Conservation (phyloP, 768 basidiomycete genomes). For the Kwoniella bestiolae region DNA sequence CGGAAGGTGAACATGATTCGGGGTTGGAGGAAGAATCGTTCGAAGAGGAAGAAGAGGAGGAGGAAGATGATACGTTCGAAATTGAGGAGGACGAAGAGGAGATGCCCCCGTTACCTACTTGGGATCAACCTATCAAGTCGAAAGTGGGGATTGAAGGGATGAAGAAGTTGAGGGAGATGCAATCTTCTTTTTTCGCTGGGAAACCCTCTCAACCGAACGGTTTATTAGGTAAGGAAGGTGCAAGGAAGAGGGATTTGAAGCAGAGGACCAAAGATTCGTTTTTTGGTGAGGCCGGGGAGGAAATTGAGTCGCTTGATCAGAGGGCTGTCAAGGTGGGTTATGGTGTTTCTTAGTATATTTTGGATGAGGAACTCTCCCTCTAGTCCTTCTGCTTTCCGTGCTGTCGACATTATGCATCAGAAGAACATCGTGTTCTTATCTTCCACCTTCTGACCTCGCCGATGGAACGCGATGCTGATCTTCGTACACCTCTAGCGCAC, state of each 20-base stretch:
- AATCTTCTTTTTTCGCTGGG: conserved; percentile 53
- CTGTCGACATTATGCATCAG: no score
- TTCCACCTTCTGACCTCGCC: no score
- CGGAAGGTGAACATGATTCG: conserved; percentile 26
- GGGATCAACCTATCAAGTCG: conserved; percentile 38
- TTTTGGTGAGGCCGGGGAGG: conserved; percentile 57
- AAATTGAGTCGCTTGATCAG: conserved; percentile 38
- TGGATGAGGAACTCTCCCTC: no score
- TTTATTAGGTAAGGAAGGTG: background rate
- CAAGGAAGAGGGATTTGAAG: conserved; percentile 21
- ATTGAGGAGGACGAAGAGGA: conserved; percentile 18
- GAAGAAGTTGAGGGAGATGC: conserved; percentile 54
- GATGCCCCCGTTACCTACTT: conserved; percentile 1
- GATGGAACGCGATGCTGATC: background rate
- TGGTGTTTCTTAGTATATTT: no score
- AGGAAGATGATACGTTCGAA: background rate
- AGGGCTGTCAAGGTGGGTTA: conserved; percentile 50
- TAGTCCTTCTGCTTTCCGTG: no score
- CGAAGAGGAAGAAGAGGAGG: conserved; percentile 20
- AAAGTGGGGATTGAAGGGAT: conserved; percentile 44
- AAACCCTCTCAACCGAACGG: conserved; percentile 1
- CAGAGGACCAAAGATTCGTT: conserved; percentile 33
- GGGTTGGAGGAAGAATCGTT: conserved; percentile 30
- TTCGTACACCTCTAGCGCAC: conserved; percentile 63
- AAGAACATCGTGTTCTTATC: no score